Percentiles rank a stretch among this genome's conserved stretches.
Evolutionary conservation across 768 basidiomycete species (phyloP).

Genomic region (Auricularia sp.): DNA sequence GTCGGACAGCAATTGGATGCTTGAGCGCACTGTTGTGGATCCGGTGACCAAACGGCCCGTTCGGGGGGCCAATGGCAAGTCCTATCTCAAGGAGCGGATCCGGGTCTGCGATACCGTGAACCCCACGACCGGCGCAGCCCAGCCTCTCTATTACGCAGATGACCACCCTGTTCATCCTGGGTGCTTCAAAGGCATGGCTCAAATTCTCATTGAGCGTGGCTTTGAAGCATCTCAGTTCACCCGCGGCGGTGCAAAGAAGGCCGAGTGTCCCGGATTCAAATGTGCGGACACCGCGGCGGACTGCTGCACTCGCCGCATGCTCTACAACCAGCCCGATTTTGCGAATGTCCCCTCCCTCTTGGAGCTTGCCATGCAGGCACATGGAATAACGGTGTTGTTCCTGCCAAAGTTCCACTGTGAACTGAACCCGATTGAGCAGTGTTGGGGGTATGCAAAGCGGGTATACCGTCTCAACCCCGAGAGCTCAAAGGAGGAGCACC

Average conservation of each 20-base stretch:
- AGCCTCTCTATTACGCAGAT: conserved; percentile 17
- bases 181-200: conserved; percentile 23
- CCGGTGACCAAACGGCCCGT: not conserved
- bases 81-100: conserved; percentile 3
- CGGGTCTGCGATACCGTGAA: conserved; percentile 3
- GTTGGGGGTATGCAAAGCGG: conserved; percentile 25
- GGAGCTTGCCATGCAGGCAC: not conserved
- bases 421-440: conserved; percentile 30
- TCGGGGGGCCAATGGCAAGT: conserved; percentile 5
- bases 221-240: not conserved
- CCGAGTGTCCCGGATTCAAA: conserved; percentile 21
- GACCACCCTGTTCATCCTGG: conserved; percentile 24
- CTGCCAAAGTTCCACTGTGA: conserved; percentile 28
- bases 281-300: conserved; percentile 9
- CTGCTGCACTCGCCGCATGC: conserved; percentile 23
- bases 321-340: conserved; percentile 29
- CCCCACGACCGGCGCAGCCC: conserved; percentile 1
- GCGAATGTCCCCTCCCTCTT: conserved; percentile 8
- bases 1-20: not conserved
- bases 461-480: conserved; percentile 16
- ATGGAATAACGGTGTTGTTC: conserved; percentile 13
- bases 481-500: conserved; percentile 13
- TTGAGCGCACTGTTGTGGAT: not conserved
- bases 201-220: conserved; percentile 18
- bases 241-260: conserved; percentile 4